Evolutionary conservation across 345 rosid genomes (phyloP).

Genomic region (Populus deltoides): DNA sequence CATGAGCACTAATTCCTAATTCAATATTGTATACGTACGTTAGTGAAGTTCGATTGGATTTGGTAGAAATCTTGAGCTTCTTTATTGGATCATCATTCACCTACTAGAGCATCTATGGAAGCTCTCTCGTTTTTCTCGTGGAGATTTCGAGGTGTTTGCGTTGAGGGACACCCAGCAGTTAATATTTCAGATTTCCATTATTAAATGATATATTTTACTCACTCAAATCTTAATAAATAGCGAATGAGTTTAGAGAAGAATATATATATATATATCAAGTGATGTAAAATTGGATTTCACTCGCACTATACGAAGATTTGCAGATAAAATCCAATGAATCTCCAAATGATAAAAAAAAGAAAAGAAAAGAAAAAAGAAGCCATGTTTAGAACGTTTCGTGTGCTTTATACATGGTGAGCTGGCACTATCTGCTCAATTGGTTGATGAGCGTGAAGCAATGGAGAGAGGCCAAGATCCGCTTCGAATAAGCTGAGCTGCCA

Average conservation of each 20-base stretch:
- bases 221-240: no score
- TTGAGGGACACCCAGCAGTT: not conserved
- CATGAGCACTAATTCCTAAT: not conserved
- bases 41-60: not conserved
- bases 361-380: no score
- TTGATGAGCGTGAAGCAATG: no score
- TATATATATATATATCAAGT: not conserved
- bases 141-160: no score
- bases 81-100: not conserved
- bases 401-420: not conserved
- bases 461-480: no score
- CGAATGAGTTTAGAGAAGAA: no score
- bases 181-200: no score
- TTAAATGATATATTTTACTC: no score
- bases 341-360: no score
- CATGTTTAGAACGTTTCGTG: not conserved
- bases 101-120: not conserved
- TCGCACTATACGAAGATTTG: not conserved
- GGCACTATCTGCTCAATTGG: no score
- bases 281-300: not conserved
- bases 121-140: not conserved
- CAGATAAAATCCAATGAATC: not conserved
- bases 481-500: no score
- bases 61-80: not conserved
- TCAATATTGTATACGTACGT: no score